These are phyloP conservation scores for Penicillium canescens DNA, from an alignment of 495 filamentous ascomycete species.

Conservation along the genomic window DNA sequence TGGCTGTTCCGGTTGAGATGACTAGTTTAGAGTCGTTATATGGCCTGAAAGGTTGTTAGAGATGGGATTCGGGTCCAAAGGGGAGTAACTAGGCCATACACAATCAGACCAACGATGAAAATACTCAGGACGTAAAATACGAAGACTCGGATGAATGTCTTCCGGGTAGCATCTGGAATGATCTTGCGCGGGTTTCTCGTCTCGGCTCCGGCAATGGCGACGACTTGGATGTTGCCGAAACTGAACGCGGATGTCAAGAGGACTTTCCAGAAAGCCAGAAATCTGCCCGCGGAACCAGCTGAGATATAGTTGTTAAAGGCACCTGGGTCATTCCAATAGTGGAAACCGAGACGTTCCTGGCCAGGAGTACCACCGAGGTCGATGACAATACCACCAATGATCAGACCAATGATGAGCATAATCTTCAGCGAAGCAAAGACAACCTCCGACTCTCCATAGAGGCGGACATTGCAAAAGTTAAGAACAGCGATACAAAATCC, in stretches of 20 bases:
- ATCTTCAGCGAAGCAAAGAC: conserved; percentile 45
- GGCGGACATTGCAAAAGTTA: conserved; percentile 30
- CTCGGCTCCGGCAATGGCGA: conserved; percentile 47
- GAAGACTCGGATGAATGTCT: conserved; percentile 32
- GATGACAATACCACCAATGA: background rate
- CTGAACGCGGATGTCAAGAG: conserved; percentile 52
- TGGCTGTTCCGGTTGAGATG: conserved; percentile 24
- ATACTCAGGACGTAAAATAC: conserved; percentile 40
- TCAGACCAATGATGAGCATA: conserved; percentile 22
- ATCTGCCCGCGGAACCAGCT: conserved; percentile 13
- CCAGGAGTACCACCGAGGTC: conserved; percentile 2
- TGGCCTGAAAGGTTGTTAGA: conserved; percentile 20
- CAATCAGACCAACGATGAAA: conserved; percentile 40
- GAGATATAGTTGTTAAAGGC: conserved; percentile 17
- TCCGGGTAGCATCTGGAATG: conserved; percentile 34
- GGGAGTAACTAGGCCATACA: conserved; percentile 6
- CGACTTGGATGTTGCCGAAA: conserved; percentile 49
- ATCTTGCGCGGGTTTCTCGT: conserved; percentile 30
- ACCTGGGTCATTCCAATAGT: conserved; percentile 11
- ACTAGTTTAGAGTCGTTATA: conserved; percentile 49
- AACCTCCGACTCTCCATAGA: conserved; percentile 49
- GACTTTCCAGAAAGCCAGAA: conserved; percentile 53
- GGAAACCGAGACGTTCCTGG: conserved; percentile 1
- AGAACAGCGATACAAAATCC: conserved; percentile 42
- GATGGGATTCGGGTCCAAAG: background rate